Base-by-base conservation (phyloP, 208 protist genomes). In the Angomonas deanei region DNA sequence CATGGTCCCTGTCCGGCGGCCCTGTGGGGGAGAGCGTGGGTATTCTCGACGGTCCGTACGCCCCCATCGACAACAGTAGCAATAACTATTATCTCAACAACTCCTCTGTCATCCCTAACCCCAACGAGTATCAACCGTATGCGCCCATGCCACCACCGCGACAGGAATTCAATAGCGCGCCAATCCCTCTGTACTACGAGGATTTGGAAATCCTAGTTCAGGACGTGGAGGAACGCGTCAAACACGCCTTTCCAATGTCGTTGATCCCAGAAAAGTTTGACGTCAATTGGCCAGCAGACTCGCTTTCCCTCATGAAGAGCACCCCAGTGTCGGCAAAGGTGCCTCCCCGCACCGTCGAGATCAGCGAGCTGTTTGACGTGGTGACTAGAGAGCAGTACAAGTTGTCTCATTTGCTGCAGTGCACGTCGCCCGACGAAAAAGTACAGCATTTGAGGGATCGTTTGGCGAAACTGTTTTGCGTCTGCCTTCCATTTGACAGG, bases 311-410 rank as follows among this genome's bases (percentile, higher is more conserved):
- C 6, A 32, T 49, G 8, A 47, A 76, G 3, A 71, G 64, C 17
- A 57, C 49, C 15, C 62, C 72, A n/a, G 19, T 31, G 1, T 11
- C 38, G 17, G 61, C 57, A 15, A 21, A 65, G 1, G 50, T 74
- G 0, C 78, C 78, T 0, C 19, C 54, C 0, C 62, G 71, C 26
- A 80, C 49, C 61, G 62, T 71, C 5, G 84, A 91, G 55, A 74
- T 91, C 24, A 70, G 75, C n/a, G 80, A 84, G 6, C 56, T 88
- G 27, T 72, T 82, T 3, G 17, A 52, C 19, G 71, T 82, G 36
- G 11, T 91, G 31, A 63, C 75, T 28, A 64, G 65, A n/a, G 69
- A 88, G 36, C 60, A 65, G 30, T 32, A 57, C 30, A 48, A 60
- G 0, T 33, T 91, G 17, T 64, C 61, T 32, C 52, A 62, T 13